phyloP scores from a whole-genome alignment of 352 stramenopile genomes.

The Globisporangium carolinianum region DNA sequence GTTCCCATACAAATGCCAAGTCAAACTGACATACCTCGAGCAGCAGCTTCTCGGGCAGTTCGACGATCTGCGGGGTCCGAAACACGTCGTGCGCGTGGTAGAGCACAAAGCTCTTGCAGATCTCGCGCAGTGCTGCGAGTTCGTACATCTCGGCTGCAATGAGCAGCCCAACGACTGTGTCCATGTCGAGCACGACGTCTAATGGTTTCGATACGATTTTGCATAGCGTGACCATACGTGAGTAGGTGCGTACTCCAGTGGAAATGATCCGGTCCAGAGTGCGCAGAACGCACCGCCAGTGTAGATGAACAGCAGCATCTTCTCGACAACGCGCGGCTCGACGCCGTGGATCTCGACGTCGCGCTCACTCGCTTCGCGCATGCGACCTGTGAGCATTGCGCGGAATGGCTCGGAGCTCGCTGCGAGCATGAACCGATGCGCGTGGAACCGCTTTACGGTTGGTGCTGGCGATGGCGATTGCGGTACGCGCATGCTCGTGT shows the following conservation, averaged over 20 bases:
- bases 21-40: conserved; percentile 34
- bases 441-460: conserved; percentile 38
- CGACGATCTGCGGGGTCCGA: conserved; percentile 60
- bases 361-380: conserved; percentile 63
- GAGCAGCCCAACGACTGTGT: conserved; percentile 68
- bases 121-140: conserved; percentile 62
- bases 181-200: conserved; percentile 69
- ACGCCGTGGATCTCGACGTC: conserved; percentile 73
- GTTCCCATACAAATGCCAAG: too few relatives aligned
- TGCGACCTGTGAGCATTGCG: conserved; percentile 77
- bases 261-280: not conserved
- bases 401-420: conserved; percentile 76
- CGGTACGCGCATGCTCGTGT: too few relatives aligned
- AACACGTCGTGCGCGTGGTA: conserved; percentile 81
- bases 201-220: too few relatives aligned
- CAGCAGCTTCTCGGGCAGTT: conserved; percentile 76
- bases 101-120: conserved; percentile 80
- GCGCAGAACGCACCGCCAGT: conserved; percentile 37
- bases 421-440: conserved; percentile 79
- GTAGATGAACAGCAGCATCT: conserved; percentile 85
- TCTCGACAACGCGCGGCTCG: conserved; percentile 53
- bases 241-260: not conserved
- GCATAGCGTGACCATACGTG: too few relatives aligned
- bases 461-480: not conserved
- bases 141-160: conserved; percentile 83